Conservation (phyloP, 495 filamentous ascomycete species). For the Talaromyces liani region DNA sequence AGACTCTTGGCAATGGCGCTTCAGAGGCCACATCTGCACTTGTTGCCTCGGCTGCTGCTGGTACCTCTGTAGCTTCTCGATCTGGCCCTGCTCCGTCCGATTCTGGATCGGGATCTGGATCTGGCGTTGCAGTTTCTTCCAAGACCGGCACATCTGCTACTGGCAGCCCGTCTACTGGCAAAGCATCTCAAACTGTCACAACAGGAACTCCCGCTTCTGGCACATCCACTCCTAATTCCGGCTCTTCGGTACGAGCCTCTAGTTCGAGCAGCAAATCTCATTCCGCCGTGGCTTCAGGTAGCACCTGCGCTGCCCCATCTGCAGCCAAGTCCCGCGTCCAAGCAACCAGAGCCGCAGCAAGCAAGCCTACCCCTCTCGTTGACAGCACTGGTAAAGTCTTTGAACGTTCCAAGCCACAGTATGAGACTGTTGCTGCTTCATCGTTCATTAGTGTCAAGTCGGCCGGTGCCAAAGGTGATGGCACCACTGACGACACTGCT, state of each 20-base stretch:
- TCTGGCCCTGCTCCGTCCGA: neutral
- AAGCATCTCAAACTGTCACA: neutral
- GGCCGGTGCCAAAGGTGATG: constrained; percentile 72
- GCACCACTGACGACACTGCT: constrained; percentile 49
- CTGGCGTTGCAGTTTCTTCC: neutral
- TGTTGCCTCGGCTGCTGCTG: neutral
- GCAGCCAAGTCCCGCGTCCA: constrained; percentile 18
- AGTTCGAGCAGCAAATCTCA: neutral
- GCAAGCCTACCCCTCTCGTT: constrained; percentile 33
- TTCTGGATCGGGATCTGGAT: neutral
- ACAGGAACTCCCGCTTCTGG: neutral
- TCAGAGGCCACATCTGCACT: neutral
- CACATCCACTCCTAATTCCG: neutral
- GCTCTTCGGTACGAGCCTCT: neutral
- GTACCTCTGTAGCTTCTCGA: constrained; percentile 1
- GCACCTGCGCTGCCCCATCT: constrained; percentile 23
- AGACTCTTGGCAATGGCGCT: neutral
- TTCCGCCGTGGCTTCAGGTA: neutral
- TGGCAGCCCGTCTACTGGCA: neutral
- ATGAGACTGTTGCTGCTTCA: constrained; percentile 40
- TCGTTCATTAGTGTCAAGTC: constrained; percentile 64
- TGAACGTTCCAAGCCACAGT: constrained; percentile 61
- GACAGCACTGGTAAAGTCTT: constrained; percentile 45
- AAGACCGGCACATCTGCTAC: neutral
- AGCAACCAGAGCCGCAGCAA: constrained; percentile 22